A percentile compares a stretch with the other conserved stretches of the same genome.
These are phyloP conservation scores for Stereum hirsutum DNA, from an alignment of 1,284 basidiomycete genomes.

Conservation along the genomic window DNA sequence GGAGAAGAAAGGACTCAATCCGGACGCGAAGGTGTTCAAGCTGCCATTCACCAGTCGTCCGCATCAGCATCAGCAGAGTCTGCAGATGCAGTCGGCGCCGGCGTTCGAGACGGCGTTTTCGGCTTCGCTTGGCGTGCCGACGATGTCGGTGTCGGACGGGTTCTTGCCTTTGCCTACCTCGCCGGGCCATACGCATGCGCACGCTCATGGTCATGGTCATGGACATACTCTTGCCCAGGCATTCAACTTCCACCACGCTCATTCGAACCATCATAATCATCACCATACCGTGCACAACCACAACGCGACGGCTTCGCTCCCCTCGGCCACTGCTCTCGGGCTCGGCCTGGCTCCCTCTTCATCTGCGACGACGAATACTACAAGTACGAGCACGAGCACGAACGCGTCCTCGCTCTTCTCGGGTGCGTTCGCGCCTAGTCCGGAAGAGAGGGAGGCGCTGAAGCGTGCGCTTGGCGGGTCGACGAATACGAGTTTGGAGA, in stretches of 20 bases:
- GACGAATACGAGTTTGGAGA: constrained; percentile 62
- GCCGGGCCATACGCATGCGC: too few relatives aligned
- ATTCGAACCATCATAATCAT: neutral
- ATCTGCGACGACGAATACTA: neutral
- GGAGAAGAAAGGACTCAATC: constrained; percentile 56
- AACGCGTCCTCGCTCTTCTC: constrained; percentile 32
- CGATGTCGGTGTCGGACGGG: too few relatives aligned
- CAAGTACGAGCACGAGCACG: constrained; percentile 23
- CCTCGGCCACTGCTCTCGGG: constrained; percentile 5
- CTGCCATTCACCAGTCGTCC: constrained; percentile 5
- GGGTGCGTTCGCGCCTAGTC: constrained; percentile 70
- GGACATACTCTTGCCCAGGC: neutral
- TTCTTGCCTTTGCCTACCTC: too few relatives aligned
- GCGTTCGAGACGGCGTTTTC: neutral
- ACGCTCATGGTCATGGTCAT: too few relatives aligned
- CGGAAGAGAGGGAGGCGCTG: constrained; percentile 71
- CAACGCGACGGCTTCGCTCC: constrained; percentile 7
- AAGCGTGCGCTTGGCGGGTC: constrained; percentile 61
- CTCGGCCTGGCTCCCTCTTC: constrained; percentile 30
- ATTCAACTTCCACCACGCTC: neutral
- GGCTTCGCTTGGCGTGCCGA: too few relatives aligned
- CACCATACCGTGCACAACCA: too few relatives aligned
- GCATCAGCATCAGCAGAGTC: constrained; percentile 4
- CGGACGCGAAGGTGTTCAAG: constrained; percentile 73
- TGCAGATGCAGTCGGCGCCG: neutral